Base-by-base conservation (phyloP, 805 yeast genomes). In the Schizosaccharomyces lindneri region DNA sequence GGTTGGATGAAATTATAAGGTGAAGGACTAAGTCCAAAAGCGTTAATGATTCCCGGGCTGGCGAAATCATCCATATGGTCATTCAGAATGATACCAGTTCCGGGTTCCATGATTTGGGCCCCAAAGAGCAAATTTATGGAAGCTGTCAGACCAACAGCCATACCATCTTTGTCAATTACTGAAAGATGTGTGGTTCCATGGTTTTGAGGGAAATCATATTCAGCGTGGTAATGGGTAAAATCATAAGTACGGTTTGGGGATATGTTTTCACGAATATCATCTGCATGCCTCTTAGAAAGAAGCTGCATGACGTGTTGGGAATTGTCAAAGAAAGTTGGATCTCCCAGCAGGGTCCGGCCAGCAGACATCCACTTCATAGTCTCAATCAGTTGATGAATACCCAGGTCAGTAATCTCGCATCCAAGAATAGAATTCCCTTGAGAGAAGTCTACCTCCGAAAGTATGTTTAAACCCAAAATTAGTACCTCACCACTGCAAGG, bases 61-160 rank as follows among this genome's bases (percentile, higher is more conserved):
- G 95, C 84, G 68, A 90, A 90, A 69, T 90, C 97, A 71, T 90
- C 97, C 96, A 90, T 89, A 70, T 90, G 87, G 66, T 87, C 81
- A 72, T 90, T 90, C 67, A 90, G 72, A 9, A 90, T 77, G 7
- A 90, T 74, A 1, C 97, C 97, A 0, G 97, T 89, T 1, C 63
- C 70, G 1, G 83, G 82, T 69, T 90, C 97, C 69, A 83, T 85
- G 5, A 90, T 83, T 66, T 81, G 69, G 13, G 93, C 82, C 0
- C 98, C 98, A 72, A 88, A 90, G 48, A 80, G 69, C 61, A 88
- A 72, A 69, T 90, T 90, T 9, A 90, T 81, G 0, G 97, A 89
- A 1, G 96, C 85, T 0, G 97, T 90, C 76, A 89, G 76, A 2
- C 87, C 75, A 1, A 90, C 93, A 0, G 96, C 87, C 73, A 85